Base-by-base conservation (phyloP, 1,284 basidiomycete species). In the Ustilago esculenta region DNA sequence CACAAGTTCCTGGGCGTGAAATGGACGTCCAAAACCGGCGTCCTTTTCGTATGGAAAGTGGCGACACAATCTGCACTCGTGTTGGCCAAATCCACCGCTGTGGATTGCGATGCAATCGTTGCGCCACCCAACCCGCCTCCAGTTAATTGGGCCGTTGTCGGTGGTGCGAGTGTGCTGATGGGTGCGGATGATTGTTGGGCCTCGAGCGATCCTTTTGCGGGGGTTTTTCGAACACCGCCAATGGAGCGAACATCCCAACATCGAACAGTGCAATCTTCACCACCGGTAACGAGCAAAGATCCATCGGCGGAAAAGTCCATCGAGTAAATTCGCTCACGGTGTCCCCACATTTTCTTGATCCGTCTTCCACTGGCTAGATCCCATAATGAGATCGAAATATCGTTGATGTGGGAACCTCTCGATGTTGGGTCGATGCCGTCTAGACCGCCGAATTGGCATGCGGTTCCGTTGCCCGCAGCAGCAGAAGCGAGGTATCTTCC, bases 301-400 rank as follows among this genome's bases (percentile, higher is more conserved):
- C 93, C 94, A 82, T 98, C 95, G 12, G 90, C 90, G 63, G 91
- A 93, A 83, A 98, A 99, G 1, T 91, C 87, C 24, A 99, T 86
- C 5, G 92, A 92, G 79, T 96, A 90, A 50, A 98, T 88, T 0
- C 92, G 89, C 15, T 90, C 88, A 1, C 87, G 89, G 82, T 99
- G 96, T 0, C 96, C 96, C 17, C 88, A 89, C 94, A 98, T 97
- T 83, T 93, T 94, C 85, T 98, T 99, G 75, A 98, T 89, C 41
- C 92, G 87, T 59, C 90, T 88, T 7, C 94, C 94, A 21, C 92
- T 92, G 2, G 92, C 92, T 42, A 98, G 85, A 78, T 98, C 95
- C 96, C 96, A 99, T 1, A 99, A 84, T 79, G 91, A 93, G 83
- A 99, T 95, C 4, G 90, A 88, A 17, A 92, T 86, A 80, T 98